Evolutionary conservation across 148 eudicot genomes (phyloP).

Genomic region (Heliosperma pusillum): DNA sequence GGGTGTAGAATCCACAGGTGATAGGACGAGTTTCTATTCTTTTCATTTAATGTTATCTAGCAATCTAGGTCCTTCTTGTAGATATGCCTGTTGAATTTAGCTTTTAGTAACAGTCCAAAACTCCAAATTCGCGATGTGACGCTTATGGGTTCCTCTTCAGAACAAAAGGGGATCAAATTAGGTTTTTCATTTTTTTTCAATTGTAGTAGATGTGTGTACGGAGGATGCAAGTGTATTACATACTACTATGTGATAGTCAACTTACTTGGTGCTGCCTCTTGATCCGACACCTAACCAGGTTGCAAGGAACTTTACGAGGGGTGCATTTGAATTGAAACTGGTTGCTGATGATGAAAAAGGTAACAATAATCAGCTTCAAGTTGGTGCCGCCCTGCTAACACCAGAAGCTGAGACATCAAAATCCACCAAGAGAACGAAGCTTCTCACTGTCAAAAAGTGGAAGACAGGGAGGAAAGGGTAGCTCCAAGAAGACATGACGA

Average conservation of each 20-base stretch:
- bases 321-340: conserved; percentile 69
- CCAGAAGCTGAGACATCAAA: conserved; percentile 31
- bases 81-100: too few species aligned
- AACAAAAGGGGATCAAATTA: neutral
- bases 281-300: conserved; percentile 40
- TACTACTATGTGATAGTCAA: neutral
- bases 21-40: neutral
- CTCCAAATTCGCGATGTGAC: too few species aligned
- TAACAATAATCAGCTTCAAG: conserved; percentile 29
- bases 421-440: conserved; percentile 46
- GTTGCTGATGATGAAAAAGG: conserved; percentile 46
- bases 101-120: too few species aligned
- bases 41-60: neutral
- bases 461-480: conserved; percentile 49
- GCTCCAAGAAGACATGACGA: neutral
- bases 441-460: conserved; percentile 69
- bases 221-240: too few species aligned
- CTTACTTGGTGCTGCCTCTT: neutral
- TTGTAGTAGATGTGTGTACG: neutral
- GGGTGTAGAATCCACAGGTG: neutral
- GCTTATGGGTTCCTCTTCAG: too few species aligned
- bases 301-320: conserved; percentile 64
- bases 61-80: too few species aligned
- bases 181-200: neutral
- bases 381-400: conserved; percentile 35